phyloP scores from a whole-genome alignment of 2,329 filamentous ascomycete genomes.

The Monilinia polystroma region DNA sequence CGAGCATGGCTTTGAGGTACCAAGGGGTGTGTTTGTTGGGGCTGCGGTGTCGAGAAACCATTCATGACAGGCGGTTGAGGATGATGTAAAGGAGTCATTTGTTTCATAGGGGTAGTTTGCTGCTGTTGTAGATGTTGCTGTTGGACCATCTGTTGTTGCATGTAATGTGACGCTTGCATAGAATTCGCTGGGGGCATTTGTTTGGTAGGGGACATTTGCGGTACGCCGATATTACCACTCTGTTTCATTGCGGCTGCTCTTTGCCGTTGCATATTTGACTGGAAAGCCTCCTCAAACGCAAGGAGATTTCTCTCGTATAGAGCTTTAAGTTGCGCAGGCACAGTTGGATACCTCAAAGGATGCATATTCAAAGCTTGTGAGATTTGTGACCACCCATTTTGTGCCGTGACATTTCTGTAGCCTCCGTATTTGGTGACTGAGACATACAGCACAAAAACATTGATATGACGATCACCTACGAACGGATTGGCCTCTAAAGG shows the following conservation, averaged over 20 bases:
- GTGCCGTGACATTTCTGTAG: slow-evolving; percentile 68
- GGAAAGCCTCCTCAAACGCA: slow-evolving; percentile 72
- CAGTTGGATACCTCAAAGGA: slow-evolving; percentile 62
- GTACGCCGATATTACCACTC: slow-evolving; percentile 42
- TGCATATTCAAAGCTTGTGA: slow-evolving; percentile 63
- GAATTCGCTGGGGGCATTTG: slow-evolving; percentile 46
- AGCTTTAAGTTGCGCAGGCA: slow-evolving; percentile 66
- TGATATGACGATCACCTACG: slow-evolving; percentile 71
- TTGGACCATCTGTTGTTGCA: slow-evolving; percentile 46
- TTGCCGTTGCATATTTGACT: slow-evolving; percentile 53
- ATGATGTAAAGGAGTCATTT: slow-evolving; percentile 45
- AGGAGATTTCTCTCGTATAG: slow-evolving; percentile 75
- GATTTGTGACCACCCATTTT: slow-evolving; percentile 72
- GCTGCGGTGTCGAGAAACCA: slow-evolving; percentile 49
- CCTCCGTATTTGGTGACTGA: slow-evolving; percentile 75
- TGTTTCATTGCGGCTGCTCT: slow-evolving; percentile 36
- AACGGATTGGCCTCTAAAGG: slow-evolving; percentile 73
- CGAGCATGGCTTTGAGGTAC: slow-evolving; percentile 47
- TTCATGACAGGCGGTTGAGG: slow-evolving; percentile 50
- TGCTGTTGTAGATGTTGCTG: slow-evolving; percentile 52
- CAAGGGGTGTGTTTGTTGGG: slow-evolving; percentile 46
- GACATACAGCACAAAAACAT: slow-evolving; percentile 75
- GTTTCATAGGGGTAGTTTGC: slow-evolving; percentile 50
- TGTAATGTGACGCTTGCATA: slow-evolving; percentile 54
- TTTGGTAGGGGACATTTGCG: slow-evolving; percentile 44